Base-by-base conservation (phyloP, 1,139 yeast genomes). In the Yamadazyma sp. region DNA sequence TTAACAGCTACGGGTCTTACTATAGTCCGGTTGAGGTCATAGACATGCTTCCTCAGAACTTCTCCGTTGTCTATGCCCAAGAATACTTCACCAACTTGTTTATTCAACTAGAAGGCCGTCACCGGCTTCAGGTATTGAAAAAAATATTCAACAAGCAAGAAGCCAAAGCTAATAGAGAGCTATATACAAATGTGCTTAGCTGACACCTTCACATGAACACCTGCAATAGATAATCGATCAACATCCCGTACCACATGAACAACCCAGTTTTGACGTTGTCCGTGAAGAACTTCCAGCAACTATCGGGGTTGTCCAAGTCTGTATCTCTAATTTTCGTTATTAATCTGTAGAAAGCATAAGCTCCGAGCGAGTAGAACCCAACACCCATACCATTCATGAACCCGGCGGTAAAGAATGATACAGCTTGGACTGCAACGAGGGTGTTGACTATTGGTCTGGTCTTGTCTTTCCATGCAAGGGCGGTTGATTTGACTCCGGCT, bases 401-500 rank as follows among this genome's bases (percentile, higher is more conserved):
- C 2, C 98, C 98, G 12, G 96, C 87, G n/a, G 77, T 51, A 1
- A 81, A 67, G 45, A 80, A 77, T 31, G 81, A 60, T 0, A 76
- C 77, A 44, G 84, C 72, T 63, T 94, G 98, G 0, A 79, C 82
- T 1, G 69, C 69, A 9, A 87, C 77, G 46, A 88, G 58, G 0
- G 76, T 80, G 36, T 77, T 71, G 52, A 87, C 66, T 36, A 89
- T 79, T 4, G 81, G 76, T 55, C 84, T 88, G 1, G 96, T 78
- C 25, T 77, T 75, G 16, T 76, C 77, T 3, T 94, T 95, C 98
- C 98, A 92, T 4, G 84, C 88, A 52, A 92, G 74, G 4, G 98
- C 98, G 1, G 98, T 88, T 2, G 96, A 87, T 61, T 91, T 89
- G 50, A 94, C 85, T 6, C 98, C 98, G 0, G 96, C 98, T 40